A percentile compares a stretch with the other conserved stretches of the same genome.
These are phyloP conservation scores for Annulohypoxylon moriforme DNA, from an alignment of 495 filamentous ascomycete genomes.

Conservation along the genomic window DNA sequence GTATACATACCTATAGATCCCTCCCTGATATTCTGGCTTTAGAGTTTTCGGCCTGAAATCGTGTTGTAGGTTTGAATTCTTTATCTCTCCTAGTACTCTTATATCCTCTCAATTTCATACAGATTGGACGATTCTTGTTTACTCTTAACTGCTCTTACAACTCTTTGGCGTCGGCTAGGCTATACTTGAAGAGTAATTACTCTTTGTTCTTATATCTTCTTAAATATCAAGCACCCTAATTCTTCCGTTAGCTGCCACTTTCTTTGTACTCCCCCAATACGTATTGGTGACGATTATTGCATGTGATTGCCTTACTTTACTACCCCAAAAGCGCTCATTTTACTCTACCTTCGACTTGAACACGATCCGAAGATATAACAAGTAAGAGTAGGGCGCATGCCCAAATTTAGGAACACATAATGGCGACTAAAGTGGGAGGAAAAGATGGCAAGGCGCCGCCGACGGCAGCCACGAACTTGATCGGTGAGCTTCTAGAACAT, in stretches of 20 bases:
- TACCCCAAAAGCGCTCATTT: background rate
- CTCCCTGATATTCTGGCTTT: slow-evolving; percentile 18
- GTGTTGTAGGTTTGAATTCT: slow-evolving; percentile 22
- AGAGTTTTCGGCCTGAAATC: background rate
- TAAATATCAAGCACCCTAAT: background rate
- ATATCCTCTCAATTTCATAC: background rate
- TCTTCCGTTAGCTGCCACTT: background rate
- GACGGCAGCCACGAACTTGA: slow-evolving; percentile 90
- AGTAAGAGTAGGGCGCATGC: slow-evolving; percentile 36
- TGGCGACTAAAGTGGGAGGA: slow-evolving; percentile 63
- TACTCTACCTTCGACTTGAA: background rate
- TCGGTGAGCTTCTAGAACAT: slow-evolving; percentile 69
- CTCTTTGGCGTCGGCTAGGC: background rate
- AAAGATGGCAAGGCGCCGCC: slow-evolving; percentile 80
- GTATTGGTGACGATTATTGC: slow-evolving; percentile 29
- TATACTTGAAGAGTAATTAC: background rate
- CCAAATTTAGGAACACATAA: slow-evolving; percentile 32
- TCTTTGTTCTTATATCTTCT: slow-evolving; percentile 19
- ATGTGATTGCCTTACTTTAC: slow-evolving; percentile 20
- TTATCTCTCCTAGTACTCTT: slow-evolving; percentile 2
- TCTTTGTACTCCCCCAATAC: slow-evolving; percentile 4
- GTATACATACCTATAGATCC: slow-evolving; percentile 30
- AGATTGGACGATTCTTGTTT: slow-evolving; percentile 1
- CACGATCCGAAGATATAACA: background rate
- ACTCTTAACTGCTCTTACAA: background rate